Conservation (phyloP, 2,329 filamentous ascomycete genomes). For the Coniochaeta prunicola region DNA sequence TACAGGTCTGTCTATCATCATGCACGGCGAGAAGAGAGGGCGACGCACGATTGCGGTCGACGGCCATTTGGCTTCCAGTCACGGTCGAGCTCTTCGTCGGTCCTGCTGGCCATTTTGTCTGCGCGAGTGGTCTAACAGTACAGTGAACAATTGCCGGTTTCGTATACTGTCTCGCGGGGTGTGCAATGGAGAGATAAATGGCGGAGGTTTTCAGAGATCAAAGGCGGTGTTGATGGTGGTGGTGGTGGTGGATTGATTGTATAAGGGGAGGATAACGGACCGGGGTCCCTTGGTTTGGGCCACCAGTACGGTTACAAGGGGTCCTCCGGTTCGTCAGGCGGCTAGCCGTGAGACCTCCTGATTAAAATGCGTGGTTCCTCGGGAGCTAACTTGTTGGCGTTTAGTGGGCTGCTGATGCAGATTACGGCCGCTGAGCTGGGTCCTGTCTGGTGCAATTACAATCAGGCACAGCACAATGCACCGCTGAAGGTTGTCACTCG, state of each 20-base stretch:
- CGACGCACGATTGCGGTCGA: constrained; percentile 82
- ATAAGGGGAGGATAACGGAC: not conserved
- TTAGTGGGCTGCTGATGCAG: not conserved
- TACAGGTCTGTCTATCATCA: not conserved
- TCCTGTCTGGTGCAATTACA: not conserved
- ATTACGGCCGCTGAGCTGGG: not conserved
- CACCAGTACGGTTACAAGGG: not conserved
- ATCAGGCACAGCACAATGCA: not conserved
- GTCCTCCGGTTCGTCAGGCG: not conserved
- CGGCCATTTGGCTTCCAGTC: constrained; percentile 74
- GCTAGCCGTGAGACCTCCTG: not conserved
- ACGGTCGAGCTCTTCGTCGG: constrained; percentile 65
- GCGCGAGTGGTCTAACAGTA: not conserved
- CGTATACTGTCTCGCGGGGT: not conserved
- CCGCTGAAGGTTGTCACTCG: not conserved
- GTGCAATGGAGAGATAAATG: not conserved
- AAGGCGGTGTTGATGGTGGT: not conserved
- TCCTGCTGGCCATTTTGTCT: constrained; percentile 22
- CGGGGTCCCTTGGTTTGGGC: not conserved
- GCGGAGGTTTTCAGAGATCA: not conserved
- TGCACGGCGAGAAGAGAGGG: constrained; percentile 49
- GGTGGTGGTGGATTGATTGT: not conserved
- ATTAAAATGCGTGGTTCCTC: not conserved
- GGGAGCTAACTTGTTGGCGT: not conserved
- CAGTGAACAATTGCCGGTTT: not conserved